phyloP scores from a whole-genome alignment of 805 yeast genomes.

The Myxozyma lipomycoides region DNA sequence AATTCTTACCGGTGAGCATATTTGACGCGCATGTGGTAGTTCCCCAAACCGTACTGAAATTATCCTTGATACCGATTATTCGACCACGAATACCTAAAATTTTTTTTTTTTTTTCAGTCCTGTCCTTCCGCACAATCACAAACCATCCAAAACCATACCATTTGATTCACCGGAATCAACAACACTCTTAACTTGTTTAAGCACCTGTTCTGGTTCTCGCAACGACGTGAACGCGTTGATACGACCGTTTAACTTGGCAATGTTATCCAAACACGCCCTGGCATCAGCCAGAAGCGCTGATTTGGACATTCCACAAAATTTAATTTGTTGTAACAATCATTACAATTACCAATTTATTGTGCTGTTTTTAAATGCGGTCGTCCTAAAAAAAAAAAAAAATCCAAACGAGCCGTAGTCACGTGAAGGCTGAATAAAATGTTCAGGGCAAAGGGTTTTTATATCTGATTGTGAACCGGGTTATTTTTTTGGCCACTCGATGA shows the following conservation, averaged over 20 bases:
- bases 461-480: too few species aligned
- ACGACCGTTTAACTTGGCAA: slow-evolving; percentile 6
- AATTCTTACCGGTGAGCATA: slow-evolving; percentile 42
- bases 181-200: slow-evolving; percentile 4
- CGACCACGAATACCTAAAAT: slow-evolving; percentile 33
- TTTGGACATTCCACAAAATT: neutral
- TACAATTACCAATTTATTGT: too few species aligned
- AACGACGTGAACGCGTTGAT: slow-evolving; percentile 19
- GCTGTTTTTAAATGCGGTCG: too few species aligned
- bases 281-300: slow-evolving; percentile 8
- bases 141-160: too few species aligned
- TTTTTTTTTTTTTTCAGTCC: neutral
- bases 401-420: too few species aligned
- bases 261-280: slow-evolving; percentile 8
- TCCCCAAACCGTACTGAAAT: slow-evolving; percentile 60
- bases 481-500: too few species aligned
- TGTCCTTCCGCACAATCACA: neutral
- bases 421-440: too few species aligned
- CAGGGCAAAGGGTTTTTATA: too few species aligned
- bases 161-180: neutral
- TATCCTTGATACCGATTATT: slow-evolving; percentile 67
- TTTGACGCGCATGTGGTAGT: slow-evolving; percentile 79
- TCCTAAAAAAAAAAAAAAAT: too few species aligned
- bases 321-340: too few species aligned
- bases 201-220: slow-evolving; percentile 9